phyloP scores from a whole-genome alignment of 2,329 filamentous ascomycete genomes.

The Whalleya microplaca region DNA sequence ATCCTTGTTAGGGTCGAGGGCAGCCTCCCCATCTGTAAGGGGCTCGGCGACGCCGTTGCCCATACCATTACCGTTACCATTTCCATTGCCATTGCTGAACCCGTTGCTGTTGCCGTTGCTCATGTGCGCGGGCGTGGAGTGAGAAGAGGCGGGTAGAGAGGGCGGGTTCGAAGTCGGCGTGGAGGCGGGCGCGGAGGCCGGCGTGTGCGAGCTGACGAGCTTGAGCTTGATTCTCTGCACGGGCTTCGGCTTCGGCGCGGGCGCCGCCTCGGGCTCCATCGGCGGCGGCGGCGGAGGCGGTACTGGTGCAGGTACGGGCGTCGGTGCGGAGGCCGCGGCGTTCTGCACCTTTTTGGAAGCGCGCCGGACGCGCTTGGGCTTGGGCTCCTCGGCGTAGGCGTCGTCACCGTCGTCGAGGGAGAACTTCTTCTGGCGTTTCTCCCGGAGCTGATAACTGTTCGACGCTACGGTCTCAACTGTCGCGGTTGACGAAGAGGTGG shows the following conservation, averaged over 20 bases:
- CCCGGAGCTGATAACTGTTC: conserved; percentile 55
- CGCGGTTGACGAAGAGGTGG: conserved; percentile 57
- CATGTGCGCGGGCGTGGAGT: conserved; percentile 13
- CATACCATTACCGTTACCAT: conserved; percentile 34
- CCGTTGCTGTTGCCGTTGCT: conserved; percentile 24
- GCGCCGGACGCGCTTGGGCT: conserved; percentile 36
- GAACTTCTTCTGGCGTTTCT: conserved; percentile 59
- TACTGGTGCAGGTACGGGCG: conserved; percentile 15
- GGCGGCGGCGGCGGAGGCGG: conserved; percentile 14
- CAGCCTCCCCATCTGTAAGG: conserved; percentile 26
- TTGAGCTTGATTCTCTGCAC: conserved; percentile 41
- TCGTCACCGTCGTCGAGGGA: conserved; percentile 51
- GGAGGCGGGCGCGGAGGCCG: conserved; percentile 17
- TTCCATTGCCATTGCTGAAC: conserved; percentile 32
- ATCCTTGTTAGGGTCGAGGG: conserved; percentile 52
- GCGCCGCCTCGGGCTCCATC: conserved; percentile 7
- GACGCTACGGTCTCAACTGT: conserved; percentile 54
- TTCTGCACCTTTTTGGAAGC: conserved; percentile 34
- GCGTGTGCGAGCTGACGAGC: conserved; percentile 30
- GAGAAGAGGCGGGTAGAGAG: conserved; percentile 21
- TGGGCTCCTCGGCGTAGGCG: conserved; percentile 37
- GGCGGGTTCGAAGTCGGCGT: conserved; percentile 20
- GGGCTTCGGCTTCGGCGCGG: conserved; percentile 27
- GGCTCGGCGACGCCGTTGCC: conserved; percentile 22
- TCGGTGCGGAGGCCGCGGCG: conserved; percentile 23